Evolutionary conservation across 2,329 filamentous ascomycete genomes (phyloP).

Genomic region (Diaporthe nobilis): DNA sequence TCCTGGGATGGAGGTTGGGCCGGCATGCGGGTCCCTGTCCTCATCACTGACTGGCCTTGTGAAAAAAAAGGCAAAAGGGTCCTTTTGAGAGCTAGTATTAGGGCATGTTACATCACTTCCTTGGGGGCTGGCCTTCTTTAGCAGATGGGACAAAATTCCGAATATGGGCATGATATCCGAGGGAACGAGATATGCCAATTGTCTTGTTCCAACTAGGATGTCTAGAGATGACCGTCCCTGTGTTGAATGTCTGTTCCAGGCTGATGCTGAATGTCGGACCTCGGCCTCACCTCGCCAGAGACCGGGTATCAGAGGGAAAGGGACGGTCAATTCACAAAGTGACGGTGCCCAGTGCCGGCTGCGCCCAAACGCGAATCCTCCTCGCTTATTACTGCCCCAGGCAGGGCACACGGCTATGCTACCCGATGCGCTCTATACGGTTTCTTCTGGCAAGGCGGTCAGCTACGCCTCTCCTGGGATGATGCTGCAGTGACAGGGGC

Average conservation of each 20-base stretch:
- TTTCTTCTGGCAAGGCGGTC: neutral
- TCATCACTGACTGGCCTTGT: neutral
- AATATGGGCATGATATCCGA: neutral
- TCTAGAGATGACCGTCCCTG: accelerated
- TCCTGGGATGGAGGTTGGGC: neutral
- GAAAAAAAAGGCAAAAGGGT: neutral
- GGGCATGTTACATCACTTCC: neutral
- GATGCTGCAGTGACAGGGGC: neutral
- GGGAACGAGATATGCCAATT: neutral
- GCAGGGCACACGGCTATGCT: neutral
- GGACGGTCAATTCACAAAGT: neutral
- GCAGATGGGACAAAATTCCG: neutral
- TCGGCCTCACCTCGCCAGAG: neutral
- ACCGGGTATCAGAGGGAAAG: neutral
- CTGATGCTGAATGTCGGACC: neutral
- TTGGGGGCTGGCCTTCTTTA: neutral
- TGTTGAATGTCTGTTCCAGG: neutral
- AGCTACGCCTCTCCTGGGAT: neutral
- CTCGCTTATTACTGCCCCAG: neutral
- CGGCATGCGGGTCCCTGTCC: neutral
- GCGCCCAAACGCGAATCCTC: neutral
- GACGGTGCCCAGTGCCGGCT: neutral
- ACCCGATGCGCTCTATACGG: neutral
- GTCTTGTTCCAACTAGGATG: neutral
- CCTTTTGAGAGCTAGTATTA: constrained; percentile 7